phyloP scores from a whole-genome alignment of 345 rosid genomes.

The Erysimum cheiranthoides region DNA sequence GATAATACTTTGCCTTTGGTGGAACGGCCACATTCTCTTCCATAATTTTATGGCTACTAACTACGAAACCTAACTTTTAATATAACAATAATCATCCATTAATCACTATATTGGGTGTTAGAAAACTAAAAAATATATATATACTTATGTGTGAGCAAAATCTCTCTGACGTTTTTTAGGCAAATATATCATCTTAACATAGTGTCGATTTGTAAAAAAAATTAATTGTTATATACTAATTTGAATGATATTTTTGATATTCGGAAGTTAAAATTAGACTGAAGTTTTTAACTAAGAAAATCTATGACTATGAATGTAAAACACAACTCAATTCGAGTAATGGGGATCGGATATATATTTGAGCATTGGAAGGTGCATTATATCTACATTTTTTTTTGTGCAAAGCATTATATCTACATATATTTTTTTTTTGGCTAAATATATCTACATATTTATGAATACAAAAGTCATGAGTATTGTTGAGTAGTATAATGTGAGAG shows the following conservation, averaged over 20 bases:
- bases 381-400: too few relatives aligned
- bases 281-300: background rate
- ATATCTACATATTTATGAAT: background rate
- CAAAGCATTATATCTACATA: too few relatives aligned
- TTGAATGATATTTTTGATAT: background rate
- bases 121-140: background rate
- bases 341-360: background rate
- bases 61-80: conserved; percentile 35
- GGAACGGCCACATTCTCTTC: conserved; percentile 34
- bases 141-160: background rate
- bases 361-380: background rate
- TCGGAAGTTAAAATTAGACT: background rate
- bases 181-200: background rate
- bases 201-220: background rate
- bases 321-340: background rate
- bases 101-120: conserved; percentile 3
- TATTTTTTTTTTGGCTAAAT: too few relatives aligned
- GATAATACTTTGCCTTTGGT: conserved; percentile 26
- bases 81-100: conserved; percentile 23
- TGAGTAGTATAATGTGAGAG: conserved; percentile 13
- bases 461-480: conserved; percentile 23
- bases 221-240: background rate
- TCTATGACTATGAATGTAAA: background rate
- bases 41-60: conserved; percentile 32
- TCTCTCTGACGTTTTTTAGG: background rate